Base-by-base conservation (phyloP, 495 filamentous ascomycete species). In the Hamigera avellanea region DNA sequence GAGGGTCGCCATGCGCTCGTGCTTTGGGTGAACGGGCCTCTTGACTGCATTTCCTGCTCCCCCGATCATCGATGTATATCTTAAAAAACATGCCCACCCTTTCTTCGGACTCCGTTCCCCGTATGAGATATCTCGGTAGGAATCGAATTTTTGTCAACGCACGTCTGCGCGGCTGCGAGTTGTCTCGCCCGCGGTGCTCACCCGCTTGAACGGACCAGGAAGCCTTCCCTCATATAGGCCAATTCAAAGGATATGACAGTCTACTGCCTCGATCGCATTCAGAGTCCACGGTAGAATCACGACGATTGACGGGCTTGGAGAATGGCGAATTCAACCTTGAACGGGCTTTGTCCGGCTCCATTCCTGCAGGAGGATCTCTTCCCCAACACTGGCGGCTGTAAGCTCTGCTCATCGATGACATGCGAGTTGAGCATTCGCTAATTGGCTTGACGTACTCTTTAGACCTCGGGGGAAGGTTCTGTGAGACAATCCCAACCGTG, bases 381-480 rank as follows among this genome's bases (percentile, higher is more conserved):
- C 42, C 69, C 76, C 3, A 44, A 50, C 10, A 57, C 40, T 19
- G 76, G 70, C 45, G 83, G 83, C 54, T 82, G 82, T 87, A 71
- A 62, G 49, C 32, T 33, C 7, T 40, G 14, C 12, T 26, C 16
- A 17, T 25, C 14, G 16, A 14, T 18, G 13, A 4, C 13, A 25
- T 14, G 8, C 1, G n/a, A 15, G 14, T 26, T 4, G 8, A 33
- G 27, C 33, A 27, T 9, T 33, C 19, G 35, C 39, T 37, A 41
- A 45, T 47, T 36, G 48, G 9, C 4, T 23, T 23, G 21, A 9
- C 9, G 21, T 15, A 12, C 6, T 30, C n/a, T 6, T 12, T 30
- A 91, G 86, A 77, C 50, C 57, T 81, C 32, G 60, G 64, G 14
- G 86, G 87, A 42, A 70, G 84, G 32, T 68, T 70, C 40, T 82